phyloP scores from a whole-genome alignment of 1,284 basidiomycete species.

The Trametes sp. region DNA sequence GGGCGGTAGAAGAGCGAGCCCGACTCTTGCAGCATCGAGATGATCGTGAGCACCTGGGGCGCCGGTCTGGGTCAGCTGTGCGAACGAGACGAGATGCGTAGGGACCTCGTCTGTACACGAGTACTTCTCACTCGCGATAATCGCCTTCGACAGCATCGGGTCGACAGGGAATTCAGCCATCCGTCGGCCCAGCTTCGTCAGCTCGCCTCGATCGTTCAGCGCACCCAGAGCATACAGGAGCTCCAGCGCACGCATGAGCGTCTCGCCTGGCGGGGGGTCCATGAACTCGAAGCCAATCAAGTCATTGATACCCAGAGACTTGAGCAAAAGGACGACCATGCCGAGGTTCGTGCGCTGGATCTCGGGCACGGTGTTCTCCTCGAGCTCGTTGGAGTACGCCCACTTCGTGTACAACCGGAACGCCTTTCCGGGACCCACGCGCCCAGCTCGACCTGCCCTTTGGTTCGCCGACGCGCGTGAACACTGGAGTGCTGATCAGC shows the following conservation, averaged over 20 bases:
- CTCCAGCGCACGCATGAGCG: constrained; percentile 95
- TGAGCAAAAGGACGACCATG: constrained; percentile 94
- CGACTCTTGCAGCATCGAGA: constrained; percentile 97
- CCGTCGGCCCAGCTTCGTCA: constrained; percentile 93
- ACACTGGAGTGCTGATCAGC: constrained; percentile 58
- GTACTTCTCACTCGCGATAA: constrained; percentile 95
- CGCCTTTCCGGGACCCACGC: constrained; percentile 98
- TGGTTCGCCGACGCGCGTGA: constrained; percentile 98
- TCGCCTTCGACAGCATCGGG: constrained; percentile 96
- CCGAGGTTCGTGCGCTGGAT: constrained; percentile 98
- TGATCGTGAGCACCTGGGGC: constrained; percentile 90
- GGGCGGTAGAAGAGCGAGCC: constrained; percentile 95
- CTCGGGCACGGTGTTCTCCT: constrained; percentile 97
- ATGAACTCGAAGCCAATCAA: constrained; percentile 99
- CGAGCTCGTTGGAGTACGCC: constrained; percentile 95
- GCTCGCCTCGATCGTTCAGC: constrained; percentile 93
- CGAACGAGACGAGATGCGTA: not conserved
- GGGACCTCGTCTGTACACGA: constrained; percentile 94
- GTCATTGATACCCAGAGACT: constrained; percentile 97
- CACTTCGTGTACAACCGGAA: constrained; percentile 98
- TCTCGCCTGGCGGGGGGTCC: constrained; percentile 98
- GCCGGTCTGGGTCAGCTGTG: not conserved
- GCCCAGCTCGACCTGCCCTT: constrained; percentile 94
- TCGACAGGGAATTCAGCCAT: constrained; percentile 99
- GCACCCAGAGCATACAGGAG: constrained; percentile 95